Evolutionary conservation across 495 filamentous ascomycete species (phyloP).

Genomic region (Penicillium atrosanguineum): DNA sequence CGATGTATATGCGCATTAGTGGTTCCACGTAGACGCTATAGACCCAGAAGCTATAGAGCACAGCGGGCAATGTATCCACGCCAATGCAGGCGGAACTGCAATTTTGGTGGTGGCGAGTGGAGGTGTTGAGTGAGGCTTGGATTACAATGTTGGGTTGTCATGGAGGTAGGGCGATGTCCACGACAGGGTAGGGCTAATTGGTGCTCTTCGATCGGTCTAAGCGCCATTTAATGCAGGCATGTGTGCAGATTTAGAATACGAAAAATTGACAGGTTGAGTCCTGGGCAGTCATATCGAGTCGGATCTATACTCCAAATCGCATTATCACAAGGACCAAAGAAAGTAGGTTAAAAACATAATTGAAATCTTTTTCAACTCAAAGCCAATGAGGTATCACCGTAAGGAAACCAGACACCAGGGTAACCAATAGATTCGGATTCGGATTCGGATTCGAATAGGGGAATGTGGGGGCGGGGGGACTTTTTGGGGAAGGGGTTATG

Average conservation of each 20-base stretch:
- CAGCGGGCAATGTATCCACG: background rate
- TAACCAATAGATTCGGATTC: background rate
- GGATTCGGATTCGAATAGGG: no score
- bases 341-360: background rate
- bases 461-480: no score
- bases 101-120: background rate
- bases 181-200: background rate
- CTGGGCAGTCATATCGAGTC: background rate
- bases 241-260: background rate
- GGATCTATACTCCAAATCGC: background rate
- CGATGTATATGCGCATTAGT: background rate
- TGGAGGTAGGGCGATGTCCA: background rate
- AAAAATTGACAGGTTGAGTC: background rate
- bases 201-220: background rate
- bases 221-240: no score
- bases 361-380: constrained; percentile 4
- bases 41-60: background rate
- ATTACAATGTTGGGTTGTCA: no score
- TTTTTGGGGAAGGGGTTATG: background rate
- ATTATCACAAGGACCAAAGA: background rate
- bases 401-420: constrained; percentile 6
- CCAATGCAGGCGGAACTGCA: background rate
- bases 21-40: background rate
- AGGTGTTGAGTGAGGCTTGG: no score
- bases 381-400: constrained; percentile 18